Conservation (phyloP, 2,329 filamentous ascomycete species). For the Metarhizium album region DNA sequence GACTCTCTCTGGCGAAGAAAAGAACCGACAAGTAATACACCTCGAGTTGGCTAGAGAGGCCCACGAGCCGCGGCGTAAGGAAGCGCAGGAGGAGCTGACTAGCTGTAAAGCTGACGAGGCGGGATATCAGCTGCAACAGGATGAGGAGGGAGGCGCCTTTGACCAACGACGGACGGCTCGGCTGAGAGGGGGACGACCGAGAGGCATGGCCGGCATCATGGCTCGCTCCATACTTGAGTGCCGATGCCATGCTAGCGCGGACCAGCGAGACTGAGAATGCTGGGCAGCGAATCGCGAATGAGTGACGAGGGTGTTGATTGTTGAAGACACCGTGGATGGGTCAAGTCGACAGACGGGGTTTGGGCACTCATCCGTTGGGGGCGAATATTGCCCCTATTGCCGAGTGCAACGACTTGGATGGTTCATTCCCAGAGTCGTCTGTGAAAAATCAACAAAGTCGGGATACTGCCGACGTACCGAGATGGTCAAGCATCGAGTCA, state of each 20-base stretch:
- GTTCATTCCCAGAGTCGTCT: no score
- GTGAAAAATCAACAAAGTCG: no score
- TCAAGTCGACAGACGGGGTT: no score
- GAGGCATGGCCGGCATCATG: not conserved
- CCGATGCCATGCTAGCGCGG: not conserved
- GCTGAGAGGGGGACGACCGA: not conserved
- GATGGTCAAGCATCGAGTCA: no score
- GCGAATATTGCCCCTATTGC: no score
- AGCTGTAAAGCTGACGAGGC: constrained; percentile 77
- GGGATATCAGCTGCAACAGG: constrained; percentile 75
- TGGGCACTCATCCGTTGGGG: no score
- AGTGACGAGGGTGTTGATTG: not conserved
- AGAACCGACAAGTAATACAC: constrained; percentile 88
- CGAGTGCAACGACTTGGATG: no score
- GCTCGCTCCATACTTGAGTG: not conserved
- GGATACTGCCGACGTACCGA: no score
- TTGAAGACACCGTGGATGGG: not conserved
- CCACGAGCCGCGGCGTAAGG: constrained; percentile 74
- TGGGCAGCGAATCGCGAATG: not conserved
- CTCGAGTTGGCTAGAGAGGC: constrained; percentile 81
- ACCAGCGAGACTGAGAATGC: not conserved
- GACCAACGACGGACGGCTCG: constrained; percentile 29
- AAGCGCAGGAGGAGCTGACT: constrained; percentile 87
- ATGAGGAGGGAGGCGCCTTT: constrained; percentile 79
- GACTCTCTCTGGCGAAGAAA: constrained; percentile 85